phyloP scores from a whole-genome alignment of 441 rosid species.

The Metrosideros polymorpha region DNA sequence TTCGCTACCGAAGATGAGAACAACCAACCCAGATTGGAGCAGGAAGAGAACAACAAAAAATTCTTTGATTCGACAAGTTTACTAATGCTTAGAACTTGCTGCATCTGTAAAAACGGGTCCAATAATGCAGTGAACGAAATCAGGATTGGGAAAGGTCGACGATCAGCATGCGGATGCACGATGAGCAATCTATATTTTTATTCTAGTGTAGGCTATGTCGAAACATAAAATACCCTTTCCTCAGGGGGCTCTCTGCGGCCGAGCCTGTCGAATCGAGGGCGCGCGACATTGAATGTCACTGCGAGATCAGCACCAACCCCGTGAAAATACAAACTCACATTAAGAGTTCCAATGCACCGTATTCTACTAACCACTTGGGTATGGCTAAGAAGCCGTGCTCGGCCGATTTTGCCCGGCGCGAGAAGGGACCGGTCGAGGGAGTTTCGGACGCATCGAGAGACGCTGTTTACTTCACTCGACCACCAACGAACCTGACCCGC shows the following conservation, averaged over 20 bases:
- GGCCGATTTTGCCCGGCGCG: not conserved
- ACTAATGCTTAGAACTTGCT: not conserved
- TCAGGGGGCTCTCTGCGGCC: not conserved
- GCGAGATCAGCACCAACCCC: not conserved
- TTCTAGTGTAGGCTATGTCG: not conserved
- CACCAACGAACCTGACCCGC: not conserved
- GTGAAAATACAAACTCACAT: not conserved
- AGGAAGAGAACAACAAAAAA: not conserved
- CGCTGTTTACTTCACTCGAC: not conserved
- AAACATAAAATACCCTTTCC: not conserved
- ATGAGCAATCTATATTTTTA: not conserved
- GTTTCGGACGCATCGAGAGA: not conserved
- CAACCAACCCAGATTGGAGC: not conserved
- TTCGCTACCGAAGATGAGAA: not conserved
- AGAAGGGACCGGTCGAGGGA: not conserved
- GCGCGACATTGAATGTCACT: not conserved
- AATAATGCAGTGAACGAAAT: not conserved
- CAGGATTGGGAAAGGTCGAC: not conserved
- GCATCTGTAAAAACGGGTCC: not conserved
- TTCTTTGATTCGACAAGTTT: not conserved
- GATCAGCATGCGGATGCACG: not conserved
- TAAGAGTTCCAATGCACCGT: not conserved
- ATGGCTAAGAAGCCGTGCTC: not conserved
- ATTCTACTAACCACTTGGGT: not conserved
- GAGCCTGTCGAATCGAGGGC: too few relatives aligned